A percentile compares a stretch with the other conserved stretches of the same genome.
Conservation (phyloP, 331 rosid species). For the Malus hybrid region DNA sequence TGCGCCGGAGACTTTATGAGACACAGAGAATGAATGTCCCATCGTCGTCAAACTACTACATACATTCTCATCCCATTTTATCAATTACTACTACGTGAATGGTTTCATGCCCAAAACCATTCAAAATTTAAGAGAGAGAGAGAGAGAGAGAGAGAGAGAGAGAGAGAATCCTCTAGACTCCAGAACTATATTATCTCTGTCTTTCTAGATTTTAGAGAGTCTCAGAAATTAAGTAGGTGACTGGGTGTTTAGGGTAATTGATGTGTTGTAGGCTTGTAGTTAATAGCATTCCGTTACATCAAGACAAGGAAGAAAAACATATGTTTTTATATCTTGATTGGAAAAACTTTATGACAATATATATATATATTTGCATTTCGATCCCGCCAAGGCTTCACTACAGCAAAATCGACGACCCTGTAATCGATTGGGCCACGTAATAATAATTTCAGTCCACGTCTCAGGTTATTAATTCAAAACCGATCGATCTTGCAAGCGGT, state of each 20-base stretch:
- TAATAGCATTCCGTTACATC: too few relatives aligned
- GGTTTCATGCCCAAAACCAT: slow-evolving; percentile 8
- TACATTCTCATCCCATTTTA: background rate
- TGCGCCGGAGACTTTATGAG: background rate
- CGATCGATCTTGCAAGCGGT: background rate
- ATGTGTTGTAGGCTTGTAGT: background rate
- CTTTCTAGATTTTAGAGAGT: background rate
- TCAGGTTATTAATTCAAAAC: background rate
- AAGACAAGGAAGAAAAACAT: too few relatives aligned
- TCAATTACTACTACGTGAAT: background rate
- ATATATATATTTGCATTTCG: background rate
- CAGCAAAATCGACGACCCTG: background rate
- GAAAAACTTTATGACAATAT: background rate
- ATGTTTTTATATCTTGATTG: background rate
- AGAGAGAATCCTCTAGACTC: background rate
- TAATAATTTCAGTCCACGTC: background rate
- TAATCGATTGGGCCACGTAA: background rate
- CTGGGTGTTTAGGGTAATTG: background rate
- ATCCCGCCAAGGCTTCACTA: background rate
- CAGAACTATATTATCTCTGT: background rate
- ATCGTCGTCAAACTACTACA: background rate
- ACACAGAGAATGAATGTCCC: slow-evolving; percentile 1
- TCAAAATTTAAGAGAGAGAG: slow-evolving; percentile 1
- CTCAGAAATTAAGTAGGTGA: background rate
- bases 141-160: background rate